These are phyloP conservation scores for Hamamelis virginiana DNA, from an alignment of 164 flowering plant genomes.

Conservation along the genomic window DNA sequence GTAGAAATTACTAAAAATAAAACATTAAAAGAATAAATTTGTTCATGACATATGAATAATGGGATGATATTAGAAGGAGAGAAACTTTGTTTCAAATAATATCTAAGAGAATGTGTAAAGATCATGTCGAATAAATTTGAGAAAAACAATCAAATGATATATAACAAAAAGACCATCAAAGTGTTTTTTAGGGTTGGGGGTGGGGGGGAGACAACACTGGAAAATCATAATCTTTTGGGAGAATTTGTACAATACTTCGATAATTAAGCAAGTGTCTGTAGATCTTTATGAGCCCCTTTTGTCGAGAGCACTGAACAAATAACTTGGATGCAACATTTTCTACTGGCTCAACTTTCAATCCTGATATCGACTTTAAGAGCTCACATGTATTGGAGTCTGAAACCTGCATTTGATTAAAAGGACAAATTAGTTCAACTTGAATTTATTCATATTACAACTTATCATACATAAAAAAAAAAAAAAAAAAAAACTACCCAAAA, in stretches of 20 bases:
- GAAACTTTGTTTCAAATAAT: not conserved
- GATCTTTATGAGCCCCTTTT: slow-evolving; percentile 92
- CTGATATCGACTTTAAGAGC: slow-evolving; percentile 85
- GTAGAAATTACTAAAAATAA: not conserved
- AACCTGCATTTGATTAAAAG: slow-evolving; percentile 51
- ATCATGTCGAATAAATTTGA: no score
- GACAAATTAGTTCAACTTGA: slow-evolving; percentile 6
- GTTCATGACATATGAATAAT: not conserved
- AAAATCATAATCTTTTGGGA: not conserved
- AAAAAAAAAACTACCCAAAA: not conserved
- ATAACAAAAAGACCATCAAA: not conserved
- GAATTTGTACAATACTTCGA: slow-evolving; percentile 55
- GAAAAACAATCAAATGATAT: no score
- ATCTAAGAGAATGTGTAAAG: no score
- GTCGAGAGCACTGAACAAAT: slow-evolving; percentile 98
- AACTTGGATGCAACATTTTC: slow-evolving; percentile 94
- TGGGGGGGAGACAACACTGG: not conserved
- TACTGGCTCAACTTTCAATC: slow-evolving; percentile 85
- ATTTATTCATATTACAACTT: not conserved
- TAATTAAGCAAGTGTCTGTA: slow-evolving; percentile 92
- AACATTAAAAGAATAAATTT: not conserved
- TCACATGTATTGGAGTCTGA: slow-evolving; percentile 81
- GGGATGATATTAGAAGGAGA: not conserved
- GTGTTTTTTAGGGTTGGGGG: not conserved
- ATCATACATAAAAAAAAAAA: not conserved